phyloP scores from a whole-genome alignment of 208 protist species.

The Crithidia fasciculata region DNA sequence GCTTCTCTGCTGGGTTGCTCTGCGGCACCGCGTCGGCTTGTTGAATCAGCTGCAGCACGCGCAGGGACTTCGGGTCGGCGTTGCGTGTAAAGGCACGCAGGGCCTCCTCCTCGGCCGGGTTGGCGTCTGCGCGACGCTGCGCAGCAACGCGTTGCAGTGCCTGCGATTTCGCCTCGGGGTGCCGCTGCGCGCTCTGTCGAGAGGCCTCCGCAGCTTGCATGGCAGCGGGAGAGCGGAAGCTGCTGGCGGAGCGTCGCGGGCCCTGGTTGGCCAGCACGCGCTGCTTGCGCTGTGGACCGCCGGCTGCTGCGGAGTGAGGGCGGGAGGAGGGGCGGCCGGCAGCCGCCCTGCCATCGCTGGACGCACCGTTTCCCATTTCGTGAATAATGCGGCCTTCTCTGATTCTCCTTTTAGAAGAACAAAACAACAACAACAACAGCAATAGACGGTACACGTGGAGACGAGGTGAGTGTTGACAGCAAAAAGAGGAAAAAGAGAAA shows the following conservation, averaged over 20 bases:
- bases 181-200: neutral
- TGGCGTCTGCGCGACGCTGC: constrained; percentile 16
- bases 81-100: constrained; percentile 45
- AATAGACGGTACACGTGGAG: too few relatives aligned
- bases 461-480: too few relatives aligned
- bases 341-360: constrained; percentile 9
- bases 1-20: constrained; percentile 44
- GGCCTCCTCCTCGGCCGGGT: constrained; percentile 36
- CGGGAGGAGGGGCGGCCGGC: constrained; percentile 13
- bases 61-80: constrained; percentile 60
- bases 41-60: constrained; percentile 65
- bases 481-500: constrained; percentile 14
- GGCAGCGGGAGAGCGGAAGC: constrained; percentile 26
- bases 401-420: too few relatives aligned
- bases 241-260: constrained; percentile 17
- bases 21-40: constrained; percentile 57
- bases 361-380: constrained; percentile 43
- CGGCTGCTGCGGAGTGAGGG: constrained; percentile 6
- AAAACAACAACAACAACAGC: neutral
- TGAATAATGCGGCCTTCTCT: too few relatives aligned
- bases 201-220: neutral
- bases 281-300: constrained; percentile 19
- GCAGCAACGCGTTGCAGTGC: constrained; percentile 19
- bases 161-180: constrained; percentile 7
- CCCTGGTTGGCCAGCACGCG: constrained; percentile 35